Percentiles rank a stretch among this genome's conserved stretches.
These are phyloP conservation scores for Trichoderma sp. DNA, from an alignment of 2,329 filamentous ascomycete species.

Conservation along the genomic window DNA sequence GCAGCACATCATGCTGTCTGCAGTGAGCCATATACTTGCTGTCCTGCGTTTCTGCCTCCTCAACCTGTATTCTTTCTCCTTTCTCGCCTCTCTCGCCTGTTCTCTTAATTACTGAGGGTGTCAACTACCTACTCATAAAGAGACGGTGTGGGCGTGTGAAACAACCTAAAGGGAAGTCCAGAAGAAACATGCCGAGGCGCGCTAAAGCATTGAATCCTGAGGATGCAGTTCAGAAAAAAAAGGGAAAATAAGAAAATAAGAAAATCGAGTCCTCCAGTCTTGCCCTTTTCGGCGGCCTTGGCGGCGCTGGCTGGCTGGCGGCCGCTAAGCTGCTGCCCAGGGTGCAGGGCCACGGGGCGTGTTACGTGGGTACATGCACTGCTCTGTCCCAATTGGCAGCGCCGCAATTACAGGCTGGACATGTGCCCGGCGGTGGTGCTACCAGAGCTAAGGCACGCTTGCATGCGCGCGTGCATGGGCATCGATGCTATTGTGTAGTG, in stretches of 20 bases:
- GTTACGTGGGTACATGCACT: constrained; percentile 1
- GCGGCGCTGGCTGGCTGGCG: constrained; percentile 28
- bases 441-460: not conserved
- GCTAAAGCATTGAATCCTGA: constrained; percentile 9
- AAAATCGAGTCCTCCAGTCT: constrained; percentile 16
- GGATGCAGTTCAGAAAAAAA: not conserved
- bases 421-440: constrained; percentile 11
- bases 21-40: not conserved
- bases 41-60: not conserved
- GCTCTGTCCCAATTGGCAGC: not conserved
- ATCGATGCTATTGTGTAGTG: not conserved
- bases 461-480: constrained; percentile 11
- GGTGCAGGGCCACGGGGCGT: constrained; percentile 10
- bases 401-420: not conserved
- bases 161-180: not conserved
- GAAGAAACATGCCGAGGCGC: constrained; percentile 8
- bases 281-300: constrained; percentile 27
- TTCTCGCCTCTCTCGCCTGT: not conserved
- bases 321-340: constrained; percentile 18
- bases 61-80: not conserved
- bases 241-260: not conserved
- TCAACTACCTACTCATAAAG: not conserved
- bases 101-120: not conserved
- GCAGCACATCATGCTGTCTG: not conserved
- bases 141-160: constrained; percentile 20